phyloP scores from a whole-genome alignment of 2,329 filamentous ascomycete genomes.

The Trichoderma koningiopsis region DNA sequence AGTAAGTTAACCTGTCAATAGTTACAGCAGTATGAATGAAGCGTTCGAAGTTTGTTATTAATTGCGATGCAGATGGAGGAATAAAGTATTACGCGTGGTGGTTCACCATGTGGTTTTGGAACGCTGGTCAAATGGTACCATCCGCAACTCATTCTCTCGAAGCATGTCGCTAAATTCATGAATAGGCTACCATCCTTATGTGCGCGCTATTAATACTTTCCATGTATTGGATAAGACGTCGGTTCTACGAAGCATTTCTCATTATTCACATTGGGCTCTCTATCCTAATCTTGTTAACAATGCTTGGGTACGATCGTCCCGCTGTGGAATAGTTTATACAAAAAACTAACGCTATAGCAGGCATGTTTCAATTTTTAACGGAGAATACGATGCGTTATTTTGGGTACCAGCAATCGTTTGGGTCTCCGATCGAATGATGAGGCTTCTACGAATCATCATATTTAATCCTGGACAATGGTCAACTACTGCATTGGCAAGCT shows the following conservation, averaged over 20 bases:
- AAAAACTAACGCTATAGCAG: background rate
- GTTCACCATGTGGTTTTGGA: slow-evolving; percentile 52
- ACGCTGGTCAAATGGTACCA: slow-evolving; percentile 49
- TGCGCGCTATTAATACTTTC: slow-evolving; percentile 50
- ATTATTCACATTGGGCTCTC: slow-evolving; percentile 55
- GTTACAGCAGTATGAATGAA: background rate
- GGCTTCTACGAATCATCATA: slow-evolving; percentile 45
- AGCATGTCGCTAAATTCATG: background rate
- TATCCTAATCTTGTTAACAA: slow-evolving; percentile 50
- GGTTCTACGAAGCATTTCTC: slow-evolving; percentile 56
- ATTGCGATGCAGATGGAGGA: slow-evolving; percentile 40
- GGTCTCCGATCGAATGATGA: slow-evolving; percentile 51
- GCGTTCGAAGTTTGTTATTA: background rate
- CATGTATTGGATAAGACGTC: slow-evolving; percentile 53
- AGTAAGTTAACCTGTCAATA: slow-evolving; percentile 31
- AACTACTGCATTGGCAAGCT: slow-evolving; percentile 40
- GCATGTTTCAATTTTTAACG: slow-evolving; percentile 56
- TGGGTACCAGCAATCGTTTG: slow-evolving; percentile 54
- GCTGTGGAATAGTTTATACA: fast-evolving
- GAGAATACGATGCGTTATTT: slow-evolving; percentile 51
- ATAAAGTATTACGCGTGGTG: slow-evolving; percentile 42
- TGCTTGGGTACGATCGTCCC: slow-evolving; percentile 50
- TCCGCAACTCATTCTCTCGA: background rate
- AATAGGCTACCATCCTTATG: slow-evolving; percentile 49
- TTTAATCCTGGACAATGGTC: slow-evolving; percentile 45